Base-by-base conservation (phyloP, 129 eudicot species). In the Flaveria linearis region DNA sequence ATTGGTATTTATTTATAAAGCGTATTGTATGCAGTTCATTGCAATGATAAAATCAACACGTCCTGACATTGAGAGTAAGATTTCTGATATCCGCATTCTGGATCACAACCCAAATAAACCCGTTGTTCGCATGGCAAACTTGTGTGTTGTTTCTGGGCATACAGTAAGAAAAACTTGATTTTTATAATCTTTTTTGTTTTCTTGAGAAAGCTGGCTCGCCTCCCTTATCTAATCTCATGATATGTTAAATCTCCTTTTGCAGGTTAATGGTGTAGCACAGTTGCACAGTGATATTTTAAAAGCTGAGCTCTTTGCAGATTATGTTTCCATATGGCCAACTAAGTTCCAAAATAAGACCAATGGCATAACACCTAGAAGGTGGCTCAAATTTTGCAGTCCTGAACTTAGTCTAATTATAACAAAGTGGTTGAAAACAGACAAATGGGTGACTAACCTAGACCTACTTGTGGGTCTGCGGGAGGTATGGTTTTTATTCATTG, bases 221-320 rank as follows among this genome's bases (percentile, higher is more conserved):
- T 9, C 17, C 36, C 28, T 73, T 23, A 64, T 53, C 9, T 26
- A 55, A 52, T 33, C n/a, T 15, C 73, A 76, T 65, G 25, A 73
- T 76, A 20, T 76, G 60, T 30, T 25, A 4, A 42, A 41, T 61
- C 28, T 78, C 18, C 81, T 39, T 55, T 18, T 78, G 64, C 89
- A 95, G 99, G 99, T 95, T 47, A 95, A 95, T 81, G 99, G 99
- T 78, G 99, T 95, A 58, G 99, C 99, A 57, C 97, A 95, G 86
- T 79, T 95, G 64, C 99, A 95, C 74, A 95, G 99, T 85, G 99
- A 95, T 85, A 95, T 95, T 71, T 82, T 95, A 52, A 91, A 85
- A 77, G 71, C 90, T 10, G 99, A 95, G 80, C 81, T 95, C 49
- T 95, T 95, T 81, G 88, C 91, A 56, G 97, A 95, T 78, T 95